A percentile compares a stretch with the other conserved stretches of the same genome.
These are phyloP conservation scores for Aaosphaeria pasadenensis DNA, from an alignment of 2,329 filamentous ascomycete genomes.

Conservation along the genomic window DNA sequence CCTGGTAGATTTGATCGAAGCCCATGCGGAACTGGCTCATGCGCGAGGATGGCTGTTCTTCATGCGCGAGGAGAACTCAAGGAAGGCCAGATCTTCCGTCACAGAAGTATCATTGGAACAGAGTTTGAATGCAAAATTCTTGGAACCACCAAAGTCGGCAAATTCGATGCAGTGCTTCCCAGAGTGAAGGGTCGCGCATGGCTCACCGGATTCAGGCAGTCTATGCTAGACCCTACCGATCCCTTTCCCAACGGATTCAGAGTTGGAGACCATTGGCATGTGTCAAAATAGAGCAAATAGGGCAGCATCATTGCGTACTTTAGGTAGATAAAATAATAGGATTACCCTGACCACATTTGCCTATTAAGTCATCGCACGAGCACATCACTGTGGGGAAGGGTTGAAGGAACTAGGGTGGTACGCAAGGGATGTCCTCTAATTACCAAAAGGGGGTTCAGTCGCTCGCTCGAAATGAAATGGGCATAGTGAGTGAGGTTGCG, in stretches of 20 bases:
- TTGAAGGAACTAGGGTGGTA: too few species aligned
- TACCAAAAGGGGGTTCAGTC: background rate
- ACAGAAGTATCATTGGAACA: conserved; percentile 44
- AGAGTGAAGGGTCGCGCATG: conserved; percentile 45
- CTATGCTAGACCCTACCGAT: conserved; percentile 44
- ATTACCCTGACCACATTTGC: too few species aligned
- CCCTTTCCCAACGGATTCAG: conserved; percentile 45
- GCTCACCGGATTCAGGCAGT: conserved; percentile 46
- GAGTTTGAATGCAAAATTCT: conserved; percentile 42
- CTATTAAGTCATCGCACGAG: too few species aligned
- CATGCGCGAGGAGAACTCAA: conserved; percentile 41
- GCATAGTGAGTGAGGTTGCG: too few species aligned
- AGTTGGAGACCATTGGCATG: conserved; percentile 30
- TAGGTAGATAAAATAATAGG: background rate
- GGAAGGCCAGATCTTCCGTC: conserved; percentile 36
- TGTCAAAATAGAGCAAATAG: background rate
- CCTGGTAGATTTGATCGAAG: conserved; percentile 48
- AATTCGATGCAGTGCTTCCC: conserved; percentile 40
- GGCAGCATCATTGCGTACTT: background rate
- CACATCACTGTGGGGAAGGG: too few species aligned
- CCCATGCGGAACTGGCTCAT: conserved; percentile 47
- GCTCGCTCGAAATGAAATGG: background rate
- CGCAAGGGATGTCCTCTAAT: background rate
- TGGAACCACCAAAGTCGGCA: conserved; percentile 38
- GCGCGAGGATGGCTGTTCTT: conserved; percentile 43